Evolutionary conservation across 2,329 filamentous ascomycete species (phyloP).

Genomic region (Claviceps lovelessii): DNA sequence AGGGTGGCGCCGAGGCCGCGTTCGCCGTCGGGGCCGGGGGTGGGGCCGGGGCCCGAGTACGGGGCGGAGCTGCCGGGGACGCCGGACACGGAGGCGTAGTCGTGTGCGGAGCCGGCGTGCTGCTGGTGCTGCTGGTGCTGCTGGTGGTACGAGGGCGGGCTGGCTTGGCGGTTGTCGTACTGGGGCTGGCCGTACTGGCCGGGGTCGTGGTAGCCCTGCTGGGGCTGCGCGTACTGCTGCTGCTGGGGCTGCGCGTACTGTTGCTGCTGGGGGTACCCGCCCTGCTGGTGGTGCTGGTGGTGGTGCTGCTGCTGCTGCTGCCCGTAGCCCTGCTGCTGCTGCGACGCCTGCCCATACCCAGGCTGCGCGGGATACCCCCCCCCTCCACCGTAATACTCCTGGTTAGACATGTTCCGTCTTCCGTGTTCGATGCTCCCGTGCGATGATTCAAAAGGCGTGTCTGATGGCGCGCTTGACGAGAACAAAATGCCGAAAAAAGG

Average conservation of each 20-base stretch:
- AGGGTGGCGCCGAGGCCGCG: slow-evolving; percentile 41
- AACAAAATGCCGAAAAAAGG: no score
- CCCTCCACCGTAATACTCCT: no score
- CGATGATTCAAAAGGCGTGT: no score
- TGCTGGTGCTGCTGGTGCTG: slow-evolving; percentile 11
- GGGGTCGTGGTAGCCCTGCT: neutral
- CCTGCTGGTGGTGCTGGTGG: neutral
- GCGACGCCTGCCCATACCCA: no score
- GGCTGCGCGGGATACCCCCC: no score
- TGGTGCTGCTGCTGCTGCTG: no score
- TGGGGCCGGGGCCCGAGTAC: no score
- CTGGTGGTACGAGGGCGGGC: slow-evolving; percentile 1
- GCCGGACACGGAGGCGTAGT: neutral
- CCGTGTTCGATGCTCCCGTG: no score
- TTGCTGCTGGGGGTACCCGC: slow-evolving; percentile 7
- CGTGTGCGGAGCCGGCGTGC: neutral
- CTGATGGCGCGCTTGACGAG: no score
- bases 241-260: neutral
- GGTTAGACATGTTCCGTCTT: no score
- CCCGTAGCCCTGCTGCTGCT: no score
- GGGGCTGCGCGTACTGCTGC: slow-evolving; percentile 2
- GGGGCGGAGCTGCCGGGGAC: no score
- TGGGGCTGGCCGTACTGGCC: slow-evolving; percentile 1
- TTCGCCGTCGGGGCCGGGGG: slow-evolving; percentile 25
- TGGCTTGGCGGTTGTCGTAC: neutral